Base-by-base conservation (phyloP, 2,329 filamentous ascomycete species). In the Lecanicillium sp. region DNA sequence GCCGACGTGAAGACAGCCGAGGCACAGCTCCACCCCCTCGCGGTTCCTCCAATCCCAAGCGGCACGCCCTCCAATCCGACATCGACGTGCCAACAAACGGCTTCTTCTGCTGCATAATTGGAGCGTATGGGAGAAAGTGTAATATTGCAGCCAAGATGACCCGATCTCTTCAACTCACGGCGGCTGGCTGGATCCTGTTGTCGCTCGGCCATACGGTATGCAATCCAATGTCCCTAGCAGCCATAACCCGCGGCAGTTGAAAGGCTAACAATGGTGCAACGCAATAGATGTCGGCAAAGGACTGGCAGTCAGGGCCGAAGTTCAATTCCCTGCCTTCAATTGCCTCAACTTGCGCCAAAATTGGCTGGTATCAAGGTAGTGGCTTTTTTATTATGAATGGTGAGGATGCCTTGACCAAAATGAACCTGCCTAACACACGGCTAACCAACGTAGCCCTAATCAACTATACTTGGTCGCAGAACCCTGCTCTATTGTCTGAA, bases 341-440 rank as follows among this genome's bases (percentile, higher is more conserved):
- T 5, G 30, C 43, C 3, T 33, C 29, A 7, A 31, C 43, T 12
- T 45, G 45, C 29, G 45, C 45, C 22, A 41, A 39, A 28, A 33
- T 17, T 10, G 45, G 45, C 33, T 47, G 43, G 43, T 47, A 45
- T 33, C 43, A 47, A 28, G 43, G 45, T 12, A 47, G 45, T 20
- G 45, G 40, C 3, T 43, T 45, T 32, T 38, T 47, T 22, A 15
- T 45, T 33, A 29, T 45, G 36, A 43, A 38, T 17, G 45, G 45
- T 43, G 17, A 9, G 44, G 12, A 17, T 33, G 5, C 12, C 30
- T 41, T n/a, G n/a, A n/a, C n/a, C n/a, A n/a, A n/a, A n/a, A 25
- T 25, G 7, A 7, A 25, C 22, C 22, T 25, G 22, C 22, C 19
- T 34, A 15, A 14, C 11, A 20, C 10, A 33, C 28, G 17, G 12